These are phyloP conservation scores for Tricholoma saponaceum DNA, from an alignment of 768 basidiomycete genomes.

Conservation along the genomic window DNA sequence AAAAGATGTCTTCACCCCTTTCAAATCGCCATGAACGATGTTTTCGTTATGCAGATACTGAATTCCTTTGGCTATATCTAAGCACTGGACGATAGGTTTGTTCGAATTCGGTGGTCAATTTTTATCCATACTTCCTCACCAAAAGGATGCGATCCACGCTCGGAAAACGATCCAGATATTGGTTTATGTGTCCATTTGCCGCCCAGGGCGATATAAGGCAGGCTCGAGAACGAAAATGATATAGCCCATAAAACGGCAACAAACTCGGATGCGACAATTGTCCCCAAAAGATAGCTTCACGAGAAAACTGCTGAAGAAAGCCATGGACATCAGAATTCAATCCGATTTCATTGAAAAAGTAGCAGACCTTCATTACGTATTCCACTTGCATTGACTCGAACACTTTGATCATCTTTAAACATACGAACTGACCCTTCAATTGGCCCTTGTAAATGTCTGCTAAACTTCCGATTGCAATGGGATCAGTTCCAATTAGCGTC, in stretches of 20 bases:
- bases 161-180: conserved; percentile 24
- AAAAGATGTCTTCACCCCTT: conserved; percentile 17
- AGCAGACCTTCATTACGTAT: not conserved
- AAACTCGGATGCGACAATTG: too few relatives aligned
- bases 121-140: conserved; percentile 17
- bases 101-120: too few relatives aligned
- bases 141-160: conserved; percentile 21
- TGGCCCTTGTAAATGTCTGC: conserved; percentile 22
- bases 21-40: conserved; percentile 28
- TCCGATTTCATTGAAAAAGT: not conserved
- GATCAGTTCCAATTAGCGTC: conserved; percentile 3
- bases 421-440: not conserved
- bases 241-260: conserved; percentile 27
- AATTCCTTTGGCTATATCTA: conserved; percentile 20
- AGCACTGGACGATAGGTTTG: too few relatives aligned
- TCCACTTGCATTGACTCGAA: conserved; percentile 7
- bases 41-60: conserved; percentile 21
- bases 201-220: conserved; percentile 31
- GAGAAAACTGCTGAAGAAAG: conserved; percentile 11
- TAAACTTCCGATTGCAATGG: conserved; percentile 21
- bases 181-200: conserved; percentile 20
- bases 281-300: conserved; percentile 20
- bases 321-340: not conserved
- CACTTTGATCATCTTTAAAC: conserved; percentile 15
- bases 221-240: conserved; percentile 15